Evolutionary conservation across 768 basidiomycete species (phyloP), one percentile per base, ranked within the genome.

Genomic region (Suillus brevipes): DNA sequence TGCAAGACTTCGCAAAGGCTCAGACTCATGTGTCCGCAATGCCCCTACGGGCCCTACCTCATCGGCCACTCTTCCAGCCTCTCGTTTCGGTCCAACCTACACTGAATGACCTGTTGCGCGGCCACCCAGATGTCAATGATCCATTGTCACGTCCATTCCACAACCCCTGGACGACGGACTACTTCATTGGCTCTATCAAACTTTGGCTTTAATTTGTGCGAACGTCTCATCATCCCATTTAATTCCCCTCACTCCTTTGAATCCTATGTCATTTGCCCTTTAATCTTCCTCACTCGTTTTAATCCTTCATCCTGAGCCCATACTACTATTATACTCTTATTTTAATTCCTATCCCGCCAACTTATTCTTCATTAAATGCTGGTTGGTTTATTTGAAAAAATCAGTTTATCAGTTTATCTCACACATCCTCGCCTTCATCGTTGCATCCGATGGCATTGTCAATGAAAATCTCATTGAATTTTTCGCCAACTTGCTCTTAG

Each of bases 391-490:
- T 6, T 49, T 14, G 23, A 23, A 49, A 23, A 49, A 25, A 6
- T 45, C 10, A n/a, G 45, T 45, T 49, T 12, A 49, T 38, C 87
- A 94, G 75, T 97, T 98, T 69, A 84, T 97, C 69, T 92, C 92
- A 2, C 93, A 94, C 69, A 89, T 98, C 60, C 88, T 98, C 45
- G 95, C 96, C 0, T 99, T 97, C 73, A n/a, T n/a, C n/a, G 95
- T 95, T 34, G 94, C 95, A 13, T 95, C n/a, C n/a, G n/a, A n/a
- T n/a, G n/a, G 95, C 36, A 97, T 97, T 66, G 94, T 97, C 69
- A 97, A 97, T 77, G 95, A 97, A 75, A 98, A 98, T 76, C 84
- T 98, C 1, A 85, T 97, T 37, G 94, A 97, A 75, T 90, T 94
- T 9, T 97, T 98, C 78, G 92, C 92, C 8, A 88, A 87, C 63